Conservation (phyloP, 257 asterid species). For the Solanum arcanum region DNA sequence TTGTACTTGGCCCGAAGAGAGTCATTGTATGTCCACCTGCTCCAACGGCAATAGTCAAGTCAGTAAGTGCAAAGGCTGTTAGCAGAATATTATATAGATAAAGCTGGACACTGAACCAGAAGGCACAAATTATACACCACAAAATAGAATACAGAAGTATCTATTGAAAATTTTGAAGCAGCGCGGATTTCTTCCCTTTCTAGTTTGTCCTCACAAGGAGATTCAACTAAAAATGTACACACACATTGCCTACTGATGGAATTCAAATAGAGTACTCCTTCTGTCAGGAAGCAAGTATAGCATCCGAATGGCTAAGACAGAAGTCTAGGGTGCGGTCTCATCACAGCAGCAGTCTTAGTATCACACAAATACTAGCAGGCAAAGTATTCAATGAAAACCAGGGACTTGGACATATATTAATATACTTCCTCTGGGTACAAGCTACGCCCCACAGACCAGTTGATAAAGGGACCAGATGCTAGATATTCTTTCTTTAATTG, state of each 20-base stretch:
- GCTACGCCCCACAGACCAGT: neutral
- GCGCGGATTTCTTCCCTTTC: neutral
- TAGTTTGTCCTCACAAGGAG: neutral
- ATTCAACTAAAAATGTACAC: neutral
- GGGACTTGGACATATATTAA: neutral
- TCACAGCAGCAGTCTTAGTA: neutral
- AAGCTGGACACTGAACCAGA: neutral
- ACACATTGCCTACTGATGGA: neutral
- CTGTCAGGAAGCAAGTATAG: neutral
- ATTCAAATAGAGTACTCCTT: neutral
- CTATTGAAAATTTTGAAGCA: neutral
- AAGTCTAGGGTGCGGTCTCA: neutral
- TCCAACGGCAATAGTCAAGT: neutral
- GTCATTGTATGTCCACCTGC: constrained; percentile 91
- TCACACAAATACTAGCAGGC: neutral
- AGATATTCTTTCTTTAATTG: neutral
- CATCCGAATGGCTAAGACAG: neutral
- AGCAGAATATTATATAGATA: neutral
- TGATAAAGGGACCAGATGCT: neutral
- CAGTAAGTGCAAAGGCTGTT: neutral
- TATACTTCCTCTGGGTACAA: neutral
- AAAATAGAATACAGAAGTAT: neutral
- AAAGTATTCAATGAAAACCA: neutral
- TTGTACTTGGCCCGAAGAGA: constrained; percentile 79
- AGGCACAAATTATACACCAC: neutral